A percentile compares a stretch with the other conserved stretches of the same genome.
Evolutionary conservation across 1,284 basidiomycete genomes (phyloP).

Genomic region (Neonothopanus nambi): DNA sequence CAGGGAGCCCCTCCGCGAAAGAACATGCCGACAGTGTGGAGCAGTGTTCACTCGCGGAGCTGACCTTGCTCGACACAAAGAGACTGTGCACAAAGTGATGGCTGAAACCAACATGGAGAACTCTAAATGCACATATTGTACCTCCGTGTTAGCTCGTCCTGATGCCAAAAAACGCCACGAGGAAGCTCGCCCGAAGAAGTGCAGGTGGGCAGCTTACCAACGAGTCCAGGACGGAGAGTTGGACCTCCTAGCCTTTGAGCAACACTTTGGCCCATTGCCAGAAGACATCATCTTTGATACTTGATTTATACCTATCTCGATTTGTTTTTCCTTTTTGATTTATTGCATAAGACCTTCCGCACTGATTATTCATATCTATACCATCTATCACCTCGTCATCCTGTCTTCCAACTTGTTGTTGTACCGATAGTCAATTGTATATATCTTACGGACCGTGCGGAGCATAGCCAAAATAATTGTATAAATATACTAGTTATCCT

Average conservation of each 20-base stretch:
- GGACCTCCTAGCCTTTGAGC: background rate
- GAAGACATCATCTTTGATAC: too few species aligned
- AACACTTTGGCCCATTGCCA: too few species aligned
- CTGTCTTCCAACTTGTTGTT: too few species aligned
- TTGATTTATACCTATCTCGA: too few species aligned
- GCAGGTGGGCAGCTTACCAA: background rate
- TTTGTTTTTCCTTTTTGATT: too few species aligned
- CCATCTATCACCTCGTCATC: too few species aligned
- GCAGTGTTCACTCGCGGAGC: background rate
- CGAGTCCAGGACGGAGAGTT: background rate
- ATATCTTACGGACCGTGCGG: too few species aligned
- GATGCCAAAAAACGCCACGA: constrained; percentile 1
- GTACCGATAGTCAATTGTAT: too few species aligned
- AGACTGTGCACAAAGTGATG: background rate
- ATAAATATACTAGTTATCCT: too few species aligned
- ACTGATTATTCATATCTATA: too few species aligned
- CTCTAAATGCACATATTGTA: background rate
- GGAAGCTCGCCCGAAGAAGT: background rate
- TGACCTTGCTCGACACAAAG: background rate
- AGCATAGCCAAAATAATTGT: too few species aligned
- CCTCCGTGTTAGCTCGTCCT: background rate
- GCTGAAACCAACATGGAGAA: background rate
- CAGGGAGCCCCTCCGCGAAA: background rate
- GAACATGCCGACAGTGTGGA: background rate
- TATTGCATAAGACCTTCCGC: too few species aligned